A percentile compares a stretch with the other conserved stretches of the same genome.
Conservation (phyloP, 495 filamentous ascomycete genomes). For the Podospora tetraspora region DNA sequence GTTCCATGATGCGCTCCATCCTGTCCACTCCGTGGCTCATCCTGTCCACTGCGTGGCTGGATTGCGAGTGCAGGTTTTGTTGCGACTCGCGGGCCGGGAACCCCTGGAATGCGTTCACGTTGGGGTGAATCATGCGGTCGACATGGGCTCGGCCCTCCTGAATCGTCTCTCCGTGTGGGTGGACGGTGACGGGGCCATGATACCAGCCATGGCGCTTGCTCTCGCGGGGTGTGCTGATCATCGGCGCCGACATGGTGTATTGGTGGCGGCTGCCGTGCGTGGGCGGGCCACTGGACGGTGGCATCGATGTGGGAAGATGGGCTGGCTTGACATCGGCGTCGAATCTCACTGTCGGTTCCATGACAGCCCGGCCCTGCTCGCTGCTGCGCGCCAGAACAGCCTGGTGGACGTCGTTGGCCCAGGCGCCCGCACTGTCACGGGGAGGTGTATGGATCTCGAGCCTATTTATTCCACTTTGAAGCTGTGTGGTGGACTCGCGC, state of each 20-base stretch:
- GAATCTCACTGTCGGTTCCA: slow-evolving; percentile 43
- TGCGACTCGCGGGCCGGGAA: slow-evolving; percentile 39
- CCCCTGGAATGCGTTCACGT: slow-evolving; percentile 40
- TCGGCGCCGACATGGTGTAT: slow-evolving; percentile 49
- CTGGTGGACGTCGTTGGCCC: slow-evolving; percentile 47
- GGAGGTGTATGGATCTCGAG: slow-evolving; percentile 62
- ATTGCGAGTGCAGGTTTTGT: slow-evolving; percentile 15
- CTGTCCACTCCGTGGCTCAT: slow-evolving; percentile 23
- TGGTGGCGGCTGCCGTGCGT: slow-evolving; percentile 32
- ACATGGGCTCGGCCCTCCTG: slow-evolving; percentile 38
- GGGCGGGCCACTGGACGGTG: slow-evolving; percentile 6
- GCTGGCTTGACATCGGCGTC: slow-evolving; percentile 30
- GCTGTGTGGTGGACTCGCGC: slow-evolving; percentile 50
- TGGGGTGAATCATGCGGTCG: slow-evolving; percentile 46
- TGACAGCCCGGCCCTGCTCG: slow-evolving; percentile 33
- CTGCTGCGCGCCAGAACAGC: slow-evolving; percentile 46
- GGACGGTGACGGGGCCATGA: slow-evolving; percentile 48
- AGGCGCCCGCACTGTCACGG: slow-evolving; percentile 49
- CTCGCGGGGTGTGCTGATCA: slow-evolving; percentile 48
- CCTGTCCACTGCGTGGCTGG: slow-evolving; percentile 16
- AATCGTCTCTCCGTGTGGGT: slow-evolving; percentile 31
- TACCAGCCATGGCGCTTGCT: slow-evolving; percentile 66
- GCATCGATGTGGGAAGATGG: slow-evolving; percentile 12
- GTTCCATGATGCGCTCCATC: slow-evolving; percentile 31
- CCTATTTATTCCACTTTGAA: slow-evolving; percentile 68